Conservation (phyloP, 345 rosid species). For the Sonneratia caseolaris region DNA sequence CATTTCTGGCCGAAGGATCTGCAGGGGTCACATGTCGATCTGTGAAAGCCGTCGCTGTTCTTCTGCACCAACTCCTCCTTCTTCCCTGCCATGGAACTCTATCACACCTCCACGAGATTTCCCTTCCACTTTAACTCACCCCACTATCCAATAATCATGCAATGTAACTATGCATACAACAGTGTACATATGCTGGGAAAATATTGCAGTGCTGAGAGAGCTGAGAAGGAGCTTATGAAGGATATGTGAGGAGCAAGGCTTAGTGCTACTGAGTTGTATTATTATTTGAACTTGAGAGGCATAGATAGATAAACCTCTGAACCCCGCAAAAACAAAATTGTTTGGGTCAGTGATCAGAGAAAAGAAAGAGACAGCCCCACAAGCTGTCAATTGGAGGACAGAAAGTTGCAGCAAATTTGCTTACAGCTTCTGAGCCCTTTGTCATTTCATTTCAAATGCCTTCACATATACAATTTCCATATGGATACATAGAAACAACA, state of each 20-base stretch:
- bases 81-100: neutral
- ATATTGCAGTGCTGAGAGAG: neutral
- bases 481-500: neutral
- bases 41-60: neutral
- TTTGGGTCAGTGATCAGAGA: neutral
- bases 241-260: neutral
- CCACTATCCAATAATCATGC: neutral
- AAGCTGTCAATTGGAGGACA: neutral
- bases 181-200: neutral
- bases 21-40: conserved; percentile 8
- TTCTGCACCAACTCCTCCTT: neutral
- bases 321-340: neutral
- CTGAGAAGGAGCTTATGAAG: neutral
- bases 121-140: neutral
- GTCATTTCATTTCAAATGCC: conserved; percentile 3
- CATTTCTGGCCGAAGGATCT: conserved; percentile 15
- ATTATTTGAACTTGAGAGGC: neutral
- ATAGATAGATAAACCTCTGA: neutral
- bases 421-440: neutral
- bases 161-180: neutral
- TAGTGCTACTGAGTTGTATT: neutral
- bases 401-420: conserved; percentile 2
- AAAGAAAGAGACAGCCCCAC: neutral
- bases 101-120: neutral
- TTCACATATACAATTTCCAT: conserved; percentile 3